Evolutionary conservation across 2,329 filamentous ascomycete species (phyloP).

Genomic region (Trichocomaceae sp.): DNA sequence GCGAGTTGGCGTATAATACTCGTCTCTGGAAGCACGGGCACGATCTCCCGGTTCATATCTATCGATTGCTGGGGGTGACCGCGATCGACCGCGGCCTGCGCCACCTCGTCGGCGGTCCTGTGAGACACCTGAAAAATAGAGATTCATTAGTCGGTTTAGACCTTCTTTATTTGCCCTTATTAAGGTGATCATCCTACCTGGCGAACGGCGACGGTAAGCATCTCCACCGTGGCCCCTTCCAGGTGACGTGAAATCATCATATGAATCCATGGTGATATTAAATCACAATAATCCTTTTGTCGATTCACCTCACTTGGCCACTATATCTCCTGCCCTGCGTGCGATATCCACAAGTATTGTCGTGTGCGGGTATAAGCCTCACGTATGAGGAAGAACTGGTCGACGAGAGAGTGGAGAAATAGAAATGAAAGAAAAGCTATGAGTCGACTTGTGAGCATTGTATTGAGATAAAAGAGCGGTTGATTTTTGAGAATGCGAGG

Average conservation of each 20-base stretch:
- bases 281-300: neutral
- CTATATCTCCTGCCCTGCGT: neutral
- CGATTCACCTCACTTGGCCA: neutral
- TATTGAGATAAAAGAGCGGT: neutral
- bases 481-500: neutral
- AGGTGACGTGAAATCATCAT: conserved; percentile 41
- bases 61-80: conserved; percentile 57
- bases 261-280: conserved; percentile 39
- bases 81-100: conserved; percentile 45
- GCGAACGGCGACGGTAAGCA: conserved; percentile 41
- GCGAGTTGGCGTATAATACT: conserved; percentile 46
- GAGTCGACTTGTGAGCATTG: neutral
- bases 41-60: conserved; percentile 55
- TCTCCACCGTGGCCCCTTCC: conserved; percentile 39
- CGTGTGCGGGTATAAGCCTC: neutral
- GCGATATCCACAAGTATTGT: neutral
- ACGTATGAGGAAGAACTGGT: neutral
- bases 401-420: neutral
- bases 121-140: conserved; percentile 17
- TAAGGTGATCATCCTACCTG: conserved; percentile 30
- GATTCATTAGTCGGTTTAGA: neutral
- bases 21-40: conserved; percentile 47
- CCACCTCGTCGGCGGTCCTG: conserved; percentile 38
- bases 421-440: neutral
- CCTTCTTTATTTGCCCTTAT: neutral